Conservation (phyloP, 1,284 basidiomycete genomes). For the Sphaerobolus stellatus region DNA sequence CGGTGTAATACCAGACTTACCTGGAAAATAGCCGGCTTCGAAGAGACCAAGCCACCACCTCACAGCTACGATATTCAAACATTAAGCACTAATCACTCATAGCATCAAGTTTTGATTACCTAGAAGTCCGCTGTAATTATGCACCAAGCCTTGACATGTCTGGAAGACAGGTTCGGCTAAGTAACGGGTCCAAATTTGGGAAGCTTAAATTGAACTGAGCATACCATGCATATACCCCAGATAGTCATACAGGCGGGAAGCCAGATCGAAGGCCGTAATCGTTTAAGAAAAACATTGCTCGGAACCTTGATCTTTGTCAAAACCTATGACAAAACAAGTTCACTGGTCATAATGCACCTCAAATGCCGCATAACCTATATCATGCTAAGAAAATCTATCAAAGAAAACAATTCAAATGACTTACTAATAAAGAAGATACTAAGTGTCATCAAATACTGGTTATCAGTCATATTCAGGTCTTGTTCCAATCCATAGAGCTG, state of each 20-base stretch:
- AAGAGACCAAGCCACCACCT: slow-evolving; percentile 50
- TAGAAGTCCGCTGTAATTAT: slow-evolving; percentile 49
- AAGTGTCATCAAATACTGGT: slow-evolving; percentile 53
- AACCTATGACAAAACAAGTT: not conserved
- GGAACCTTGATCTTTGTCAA: slow-evolving; percentile 36
- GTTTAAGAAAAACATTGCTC: slow-evolving; percentile 56
- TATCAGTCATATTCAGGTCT: slow-evolving; percentile 49
- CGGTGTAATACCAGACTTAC: not conserved
- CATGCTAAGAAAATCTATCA: slow-evolving; percentile 11
- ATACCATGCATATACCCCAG: slow-evolving; percentile 62
- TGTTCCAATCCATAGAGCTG: slow-evolving; percentile 49
- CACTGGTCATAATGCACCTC: slow-evolving; percentile 37
- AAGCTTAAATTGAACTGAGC: not conserved
- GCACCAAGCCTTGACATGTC: slow-evolving; percentile 9
- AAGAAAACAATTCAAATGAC: slow-evolving; percentile 39
- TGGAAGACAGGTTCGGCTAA: not conserved
- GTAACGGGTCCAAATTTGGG: not conserved
- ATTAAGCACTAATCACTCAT: not conserved
- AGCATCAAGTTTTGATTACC: slow-evolving; percentile 31
- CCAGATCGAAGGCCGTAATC: slow-evolving; percentile 59
- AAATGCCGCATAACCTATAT: slow-evolving; percentile 25
- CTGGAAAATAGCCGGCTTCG: slow-evolving; percentile 56
- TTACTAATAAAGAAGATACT: slow-evolving; percentile 56
- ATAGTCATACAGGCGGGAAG: slow-evolving; percentile 52
- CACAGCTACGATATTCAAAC: slow-evolving; percentile 33